Evolutionary conservation across 1,284 basidiomycete genomes (phyloP), one percentile per base, ranked within the genome.

Genomic region (Ustilago sp.): DNA sequence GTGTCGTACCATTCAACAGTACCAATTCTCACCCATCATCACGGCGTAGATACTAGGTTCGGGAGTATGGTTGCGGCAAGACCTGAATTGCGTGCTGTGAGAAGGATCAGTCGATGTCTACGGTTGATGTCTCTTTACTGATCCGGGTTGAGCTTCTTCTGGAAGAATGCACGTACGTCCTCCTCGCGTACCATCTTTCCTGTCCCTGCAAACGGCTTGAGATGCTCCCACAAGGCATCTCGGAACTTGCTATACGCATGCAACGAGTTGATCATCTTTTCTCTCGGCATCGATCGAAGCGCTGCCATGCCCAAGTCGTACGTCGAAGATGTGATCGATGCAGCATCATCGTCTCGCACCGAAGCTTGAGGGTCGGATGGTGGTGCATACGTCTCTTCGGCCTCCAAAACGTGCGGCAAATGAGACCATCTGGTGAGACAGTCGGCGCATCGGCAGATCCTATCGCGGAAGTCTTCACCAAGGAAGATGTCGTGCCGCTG

Each of bases 281-380:
- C 82, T 8, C 86, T 75, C n/a, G 87, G 87, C 75, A 87, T 81
- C 19, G 71, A 73, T 1, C 73, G 74, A 47, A 87, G 79, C 32
- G 86, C 86, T 23, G 83, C 83, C 74, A 87, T 81, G n/a, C 85
- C 87, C 35, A 86, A 77, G 55, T 87, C 87, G 69, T 86, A 86
- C 11, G 85, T 86, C 11, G 84, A 85, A 63, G 79, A 77, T 8
- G 73, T 70, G 53, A 66, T 58, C 1, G 70, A 80, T 4, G 69
- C 76, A 3, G 74, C 77, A 34, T 82, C 83, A 54, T 76, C 69
- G 8, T 74, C 80, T n/a, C 57, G 66, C 47, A 75, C 73, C 0
- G 75, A 78, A 6, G 63, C 68, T 2, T 75, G 69, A 7, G 67
- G 74, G 35, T 75, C 64, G 13, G 60, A 72, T 0, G 86, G 84